Evolutionary conservation across 208 protist genomes (phyloP).

Genomic region (Wallacemonas collosoma): DNA sequence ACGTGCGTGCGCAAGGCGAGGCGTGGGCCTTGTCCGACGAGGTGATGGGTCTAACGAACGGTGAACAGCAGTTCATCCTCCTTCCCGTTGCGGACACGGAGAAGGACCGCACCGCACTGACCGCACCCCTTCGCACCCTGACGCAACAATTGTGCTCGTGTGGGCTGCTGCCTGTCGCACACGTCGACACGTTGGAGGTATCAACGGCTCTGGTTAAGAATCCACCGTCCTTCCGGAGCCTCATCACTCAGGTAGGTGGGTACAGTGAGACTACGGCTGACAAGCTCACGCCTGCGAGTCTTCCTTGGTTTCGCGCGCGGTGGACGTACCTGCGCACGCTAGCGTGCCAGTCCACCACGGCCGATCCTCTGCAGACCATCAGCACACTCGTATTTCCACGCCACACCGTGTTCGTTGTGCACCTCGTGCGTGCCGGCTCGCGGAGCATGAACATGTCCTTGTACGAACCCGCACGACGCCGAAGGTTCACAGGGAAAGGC

Average conservation of each 20-base stretch:
- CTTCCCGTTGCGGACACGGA: constrained; percentile 57
- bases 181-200: constrained; percentile 71
- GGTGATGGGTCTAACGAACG: constrained; percentile 53
- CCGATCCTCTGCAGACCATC: constrained; percentile 61
- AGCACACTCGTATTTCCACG: constrained; percentile 50
- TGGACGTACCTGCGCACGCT: constrained; percentile 71
- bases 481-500: constrained; percentile 67
- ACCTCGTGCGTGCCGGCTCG: constrained; percentile 77
- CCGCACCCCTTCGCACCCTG: constrained; percentile 35
- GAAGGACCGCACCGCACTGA: constrained; percentile 39
- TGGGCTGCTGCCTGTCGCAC: constrained; percentile 57
- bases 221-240: constrained; percentile 27
- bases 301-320: constrained; percentile 50
- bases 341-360: constrained; percentile 44
- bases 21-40: constrained; percentile 59
- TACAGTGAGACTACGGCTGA: constrained; percentile 19
- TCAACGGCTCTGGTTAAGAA: constrained; percentile 31
- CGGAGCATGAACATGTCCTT: constrained; percentile 70
- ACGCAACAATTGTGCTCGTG: constrained; percentile 29
- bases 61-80: constrained; percentile 43
- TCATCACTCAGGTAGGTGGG: constrained; percentile 18
- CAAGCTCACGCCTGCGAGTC: constrained; percentile 22
- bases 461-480: constrained; percentile 54
- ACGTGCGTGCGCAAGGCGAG: constrained; percentile 4
- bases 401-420: constrained; percentile 75